Evolutionary conservation across 208 protist species (phyloP).

Genomic region (Trypanosoma boissoni): DNA sequence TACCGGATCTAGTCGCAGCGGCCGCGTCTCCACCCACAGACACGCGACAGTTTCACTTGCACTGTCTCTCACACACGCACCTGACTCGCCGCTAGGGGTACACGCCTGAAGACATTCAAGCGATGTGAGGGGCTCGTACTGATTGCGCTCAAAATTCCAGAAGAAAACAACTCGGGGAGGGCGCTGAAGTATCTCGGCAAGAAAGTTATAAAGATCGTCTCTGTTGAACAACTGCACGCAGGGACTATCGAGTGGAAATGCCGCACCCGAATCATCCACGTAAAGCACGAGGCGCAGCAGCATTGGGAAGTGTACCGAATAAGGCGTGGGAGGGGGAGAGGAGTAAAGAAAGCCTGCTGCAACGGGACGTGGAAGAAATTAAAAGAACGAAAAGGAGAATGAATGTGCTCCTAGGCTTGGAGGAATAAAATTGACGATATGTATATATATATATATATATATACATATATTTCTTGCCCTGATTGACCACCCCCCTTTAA

Average conservation of each 20-base stretch:
- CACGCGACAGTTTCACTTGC: conserved; percentile 15
- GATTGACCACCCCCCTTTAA: too few relatives aligned
- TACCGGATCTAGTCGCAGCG: conserved; percentile 48
- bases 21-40: conserved; percentile 61
- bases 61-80: conserved; percentile 21
- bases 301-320: background rate
- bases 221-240: conserved; percentile 5
- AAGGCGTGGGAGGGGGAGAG: too few relatives aligned
- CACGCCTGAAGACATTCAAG: conserved; percentile 27
- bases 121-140: conserved; percentile 40
- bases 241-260: conserved; percentile 6
- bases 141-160: conserved; percentile 39
- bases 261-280: conserved; percentile 6
- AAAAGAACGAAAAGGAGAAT: too few relatives aligned
- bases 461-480: too few relatives aligned
- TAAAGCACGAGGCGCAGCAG: conserved; percentile 13
- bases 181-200: conserved; percentile 16
- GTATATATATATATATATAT: too few relatives aligned
- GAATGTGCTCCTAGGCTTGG: too few relatives aligned
- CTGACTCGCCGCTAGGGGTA: conserved; percentile 12
- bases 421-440: too few relatives aligned
- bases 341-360: too few relatives aligned
- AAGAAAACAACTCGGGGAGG: conserved; percentile 44
- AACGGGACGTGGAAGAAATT: too few relatives aligned
- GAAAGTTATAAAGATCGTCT: conserved; percentile 1